Evolutionary conservation across 495 filamentous ascomycete genomes (phyloP).

Genomic region (Talaromyces trachyspermus): DNA sequence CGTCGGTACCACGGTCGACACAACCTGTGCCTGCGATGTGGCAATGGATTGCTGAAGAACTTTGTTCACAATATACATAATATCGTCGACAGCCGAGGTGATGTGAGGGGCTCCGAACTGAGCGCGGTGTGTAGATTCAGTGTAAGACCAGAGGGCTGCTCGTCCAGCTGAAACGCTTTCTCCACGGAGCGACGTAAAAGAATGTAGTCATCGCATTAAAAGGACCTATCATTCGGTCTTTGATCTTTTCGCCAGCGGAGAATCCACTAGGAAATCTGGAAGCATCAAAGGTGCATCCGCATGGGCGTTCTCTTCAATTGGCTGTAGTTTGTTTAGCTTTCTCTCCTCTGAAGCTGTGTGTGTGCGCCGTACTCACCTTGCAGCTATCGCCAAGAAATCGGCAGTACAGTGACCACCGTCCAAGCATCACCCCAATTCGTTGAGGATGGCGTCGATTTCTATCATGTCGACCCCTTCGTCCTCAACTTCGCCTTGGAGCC

Average conservation of each 20-base stretch:
- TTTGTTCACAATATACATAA: conserved; percentile 98
- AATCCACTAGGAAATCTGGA: conserved; percentile 66
- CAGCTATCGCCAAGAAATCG: conserved; percentile 83
- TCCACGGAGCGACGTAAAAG: conserved; percentile 94
- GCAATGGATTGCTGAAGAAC: conserved; percentile 77
- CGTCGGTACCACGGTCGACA: conserved; percentile 68
- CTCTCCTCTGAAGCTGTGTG: too few species aligned
- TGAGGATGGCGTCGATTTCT: conserved; percentile 79
- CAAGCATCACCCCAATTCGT: conserved; percentile 87
- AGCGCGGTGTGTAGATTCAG: conserved; percentile 63
- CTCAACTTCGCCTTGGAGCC: conserved; percentile 42
- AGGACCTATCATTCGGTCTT: conserved; percentile 59
- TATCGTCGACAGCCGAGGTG: conserved; percentile 91
- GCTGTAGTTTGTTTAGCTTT: conserved; percentile 11
- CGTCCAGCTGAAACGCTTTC: conserved; percentile 97
- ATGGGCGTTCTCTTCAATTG: conserved; percentile 20
- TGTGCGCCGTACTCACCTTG: conserved; percentile 63
- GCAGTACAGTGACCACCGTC: conserved; percentile 86
- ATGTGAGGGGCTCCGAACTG: conserved; percentile 77
- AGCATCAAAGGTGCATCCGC: conserved; percentile 25
- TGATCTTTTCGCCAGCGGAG: conserved; percentile 69
- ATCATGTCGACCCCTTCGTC: conserved; percentile 95
- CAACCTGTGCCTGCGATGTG: conserved; percentile 70
- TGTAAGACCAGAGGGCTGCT: conserved; percentile 72
- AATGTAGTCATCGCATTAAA: conserved; percentile 89